Evolutionary conservation across 495 filamentous ascomycete genomes (phyloP), one percentile per base, ranked within the genome.

Genomic region (Acidomyces sp.): DNA sequence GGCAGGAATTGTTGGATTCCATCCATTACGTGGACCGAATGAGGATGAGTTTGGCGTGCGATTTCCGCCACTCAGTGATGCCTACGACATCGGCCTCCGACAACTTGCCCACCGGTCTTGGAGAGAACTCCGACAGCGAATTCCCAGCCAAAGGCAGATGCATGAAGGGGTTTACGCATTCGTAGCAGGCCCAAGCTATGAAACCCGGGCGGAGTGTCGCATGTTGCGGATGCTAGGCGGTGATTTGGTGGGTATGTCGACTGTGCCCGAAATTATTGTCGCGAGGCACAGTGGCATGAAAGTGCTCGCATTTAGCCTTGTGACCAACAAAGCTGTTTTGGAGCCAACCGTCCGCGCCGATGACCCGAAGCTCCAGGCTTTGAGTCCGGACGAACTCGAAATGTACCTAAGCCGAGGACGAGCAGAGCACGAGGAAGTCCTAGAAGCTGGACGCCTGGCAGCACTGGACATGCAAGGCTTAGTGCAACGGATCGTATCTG

Each of bases 81-180:
- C 81, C 1, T 86, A 85, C 60, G 80, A 85, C 49, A 65, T 85
- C 6, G 63, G 70, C 7, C 66, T 84, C 42, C 70, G 81, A 19
- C 64, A 71, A 28, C 59, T 64, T 17, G 67, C 71, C 3, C 80
- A 85, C 50, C 57, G 58, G 25, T 65, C 72, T 23, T 85, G 78
- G 75, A 66, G 68, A 40, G 61, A 63, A 21, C 51, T 74, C 1
- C 7, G 38, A 22, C 15, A 60, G 6, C 45, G 63, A 21, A 29
- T 58, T 3, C 45, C 62, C 24, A 63, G 57, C 37, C 64, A 55
- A 21, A 58, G 74, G 41, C 62, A 54, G 33, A 53, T 86, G 39
- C 77, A 80, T 42, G 81, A 86, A 56, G 81, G 81, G 3, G 70
- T 82, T 0, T 86, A 85, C 61, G 79, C 77, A 2, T 85, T 76